These are phyloP conservation scores for Hebeloma cylindrosporum DNA, from an alignment of 768 basidiomycete species.

Conservation along the genomic window DNA sequence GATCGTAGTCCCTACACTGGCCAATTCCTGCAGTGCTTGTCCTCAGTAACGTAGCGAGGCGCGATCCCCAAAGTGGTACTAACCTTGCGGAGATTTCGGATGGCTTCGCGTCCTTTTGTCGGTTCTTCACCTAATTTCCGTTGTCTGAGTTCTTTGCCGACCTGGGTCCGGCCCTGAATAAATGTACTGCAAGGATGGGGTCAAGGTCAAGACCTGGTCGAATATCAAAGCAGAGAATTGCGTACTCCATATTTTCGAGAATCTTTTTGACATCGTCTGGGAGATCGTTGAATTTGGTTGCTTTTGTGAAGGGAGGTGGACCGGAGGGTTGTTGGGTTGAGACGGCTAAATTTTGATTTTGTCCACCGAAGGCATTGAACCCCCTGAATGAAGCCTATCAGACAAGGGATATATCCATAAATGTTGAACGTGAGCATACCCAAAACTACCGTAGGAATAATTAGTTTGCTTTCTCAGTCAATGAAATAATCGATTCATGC, in stretches of 20 bases:
- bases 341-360: too few relatives aligned
- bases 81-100: slow-evolving; percentile 69
- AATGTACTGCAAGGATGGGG: slow-evolving; percentile 43
- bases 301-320: slow-evolving; percentile 46
- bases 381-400: too few relatives aligned
- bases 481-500: neutral
- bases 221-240: neutral
- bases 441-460: too few relatives aligned
- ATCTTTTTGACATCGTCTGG: slow-evolving; percentile 64
- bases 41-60: neutral
- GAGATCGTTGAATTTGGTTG: slow-evolving; percentile 82
- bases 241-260: slow-evolving; percentile 74
- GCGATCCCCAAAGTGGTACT: slow-evolving; percentile 1
- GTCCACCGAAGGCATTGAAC: too few relatives aligned
- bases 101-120: slow-evolving; percentile 67
- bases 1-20: slow-evolving; percentile 59
- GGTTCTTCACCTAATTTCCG: slow-evolving; percentile 76
- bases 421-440: too few relatives aligned
- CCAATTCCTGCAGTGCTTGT: slow-evolving; percentile 52
- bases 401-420: too few relatives aligned
- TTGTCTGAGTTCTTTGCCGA: slow-evolving; percentile 76
- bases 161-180: slow-evolving; percentile 78
- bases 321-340: slow-evolving; percentile 18
- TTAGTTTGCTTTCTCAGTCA: too few relatives aligned
- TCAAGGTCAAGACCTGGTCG: slow-evolving; percentile 11